Base-by-base conservation (phyloP, 805 yeast species). In the Lachancea quebecensis region DNA sequence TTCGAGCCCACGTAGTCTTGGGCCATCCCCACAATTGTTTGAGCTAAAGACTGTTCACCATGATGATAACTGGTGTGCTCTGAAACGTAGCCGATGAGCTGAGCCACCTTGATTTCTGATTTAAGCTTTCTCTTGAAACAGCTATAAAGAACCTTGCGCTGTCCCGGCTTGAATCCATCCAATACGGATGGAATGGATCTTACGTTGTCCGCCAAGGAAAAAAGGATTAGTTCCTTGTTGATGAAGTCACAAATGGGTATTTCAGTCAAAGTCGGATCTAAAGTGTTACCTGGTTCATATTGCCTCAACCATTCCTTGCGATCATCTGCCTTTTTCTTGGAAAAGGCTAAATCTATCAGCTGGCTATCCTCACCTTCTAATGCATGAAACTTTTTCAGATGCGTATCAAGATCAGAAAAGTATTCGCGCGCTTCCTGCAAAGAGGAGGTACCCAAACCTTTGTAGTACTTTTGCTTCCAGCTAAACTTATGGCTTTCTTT, bases 161-260 rank as follows among this genome's bases (percentile, higher is more conserved):
- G 99, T 48, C 96, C 95, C 1, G 99, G 99, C 65, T 93, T 93
- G 53, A 93, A 79, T 0, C 99, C 99, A 69, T 93, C 99, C 57
- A 91, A 69, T 0, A 88, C 85, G 7, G 89, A 85, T 1, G 99
- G 99, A 58, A 93, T 88, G 0, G 98, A 93, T 64, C 99, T 79
- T 39, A 90, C 78, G 57, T 93, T 90, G 67, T 93, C 99, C 2
- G 98, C 97, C 86, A 93, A 84, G 14, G 96, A 88, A 63, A 91
- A 95, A 38, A 93, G 71, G 64, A 95, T 93, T 57, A 93, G 75
- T 63, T 93, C 99, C 62, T 93, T 88, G 67, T 93, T 90, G 64
- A 93, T 91, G 59, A 93, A 93, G 45, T 91, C 96, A 47, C 88
- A 75, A 50, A 93, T 91, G 2, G 97, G 97, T 54, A 93, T 90